A percentile compares a stretch with the other conserved stretches of the same genome.
Conservation (phyloP, 805 yeast species). For the Monosporozyma aerobia region DNA sequence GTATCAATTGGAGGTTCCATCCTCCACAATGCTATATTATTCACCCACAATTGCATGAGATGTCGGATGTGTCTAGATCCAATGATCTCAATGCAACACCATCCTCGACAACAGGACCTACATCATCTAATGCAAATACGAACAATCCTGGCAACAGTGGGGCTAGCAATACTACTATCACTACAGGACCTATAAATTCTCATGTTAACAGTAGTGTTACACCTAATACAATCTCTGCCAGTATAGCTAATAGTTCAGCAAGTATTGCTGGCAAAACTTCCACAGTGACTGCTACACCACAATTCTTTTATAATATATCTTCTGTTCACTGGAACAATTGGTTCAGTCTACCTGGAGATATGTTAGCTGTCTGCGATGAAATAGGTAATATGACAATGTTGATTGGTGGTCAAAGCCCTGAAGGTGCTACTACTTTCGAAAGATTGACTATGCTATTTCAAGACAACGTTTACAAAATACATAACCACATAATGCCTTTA, state of each 20-base stretch:
- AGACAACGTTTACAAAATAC: constrained; percentile 30
- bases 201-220: neutral
- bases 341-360: constrained; percentile 48
- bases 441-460: constrained; percentile 31
- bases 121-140: neutral
- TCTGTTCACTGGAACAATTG: constrained; percentile 62
- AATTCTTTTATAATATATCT: constrained; percentile 31
- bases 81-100: neutral
- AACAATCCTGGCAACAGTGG: neutral
- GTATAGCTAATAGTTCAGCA: neutral
- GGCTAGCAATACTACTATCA: constrained; percentile 6
- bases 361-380: constrained; percentile 69
- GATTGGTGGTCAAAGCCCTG: constrained; percentile 40
- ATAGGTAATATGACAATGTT: constrained; percentile 55
- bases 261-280: neutral
- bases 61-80: neutral
- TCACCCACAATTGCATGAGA: constrained; percentile 26
- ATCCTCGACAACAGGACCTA: neutral
- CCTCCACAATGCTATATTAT: constrained; percentile 26
- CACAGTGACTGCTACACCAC: constrained; percentile 19
- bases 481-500: constrained; percentile 24
- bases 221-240: neutral
- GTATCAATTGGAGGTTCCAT: constrained; percentile 71
- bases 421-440: constrained; percentile 27
- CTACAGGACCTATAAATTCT: neutral